Conservation (phyloP, 257 asterid genomes). For the Gynochthodes officinalis region DNA sequence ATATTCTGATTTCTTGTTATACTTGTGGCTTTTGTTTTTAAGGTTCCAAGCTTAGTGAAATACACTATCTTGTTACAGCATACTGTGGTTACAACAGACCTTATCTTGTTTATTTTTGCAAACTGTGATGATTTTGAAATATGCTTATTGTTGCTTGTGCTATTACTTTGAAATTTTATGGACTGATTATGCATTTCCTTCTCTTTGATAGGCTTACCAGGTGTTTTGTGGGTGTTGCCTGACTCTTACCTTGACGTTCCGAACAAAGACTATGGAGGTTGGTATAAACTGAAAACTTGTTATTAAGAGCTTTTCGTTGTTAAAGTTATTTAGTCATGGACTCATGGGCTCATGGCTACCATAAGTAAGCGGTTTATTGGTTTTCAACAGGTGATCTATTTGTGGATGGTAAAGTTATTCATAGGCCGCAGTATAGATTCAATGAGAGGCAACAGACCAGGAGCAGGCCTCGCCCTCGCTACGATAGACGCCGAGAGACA, state of each 20-base stretch:
- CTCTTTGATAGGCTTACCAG: slow-evolving; percentile 46
- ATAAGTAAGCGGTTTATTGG: slow-evolving; percentile 1
- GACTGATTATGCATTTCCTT: slow-evolving; percentile 20
- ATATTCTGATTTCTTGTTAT: not conserved
- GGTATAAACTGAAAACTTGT: slow-evolving; percentile 18
- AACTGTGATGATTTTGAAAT: not conserved
- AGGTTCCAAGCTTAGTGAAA: not conserved
- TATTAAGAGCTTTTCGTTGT: not conserved
- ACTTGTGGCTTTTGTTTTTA: not conserved
- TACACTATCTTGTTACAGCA: not conserved
- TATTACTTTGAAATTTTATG: not conserved
- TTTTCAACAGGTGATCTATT: slow-evolving; percentile 59
- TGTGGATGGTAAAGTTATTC: slow-evolving; percentile 76
- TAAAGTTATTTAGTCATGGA: slow-evolving; percentile 7
- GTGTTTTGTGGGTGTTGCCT: slow-evolving; percentile 84
- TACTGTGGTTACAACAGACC: too few species aligned
- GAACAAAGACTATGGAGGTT: slow-evolving; percentile 85
- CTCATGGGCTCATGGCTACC: too few species aligned
- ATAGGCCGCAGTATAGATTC: slow-evolving; percentile 71
- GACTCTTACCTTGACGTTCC: slow-evolving; percentile 90
- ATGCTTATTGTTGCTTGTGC: not conserved
- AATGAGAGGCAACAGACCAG: slow-evolving; percentile 48
- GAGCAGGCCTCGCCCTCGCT: slow-evolving; percentile 70
- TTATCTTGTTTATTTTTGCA: not conserved
- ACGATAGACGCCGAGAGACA: slow-evolving; percentile 74